Evolutionary conservation across 106 monocot species (phyloP).

Genomic region (Dactylorhiza incarnata): DNA sequence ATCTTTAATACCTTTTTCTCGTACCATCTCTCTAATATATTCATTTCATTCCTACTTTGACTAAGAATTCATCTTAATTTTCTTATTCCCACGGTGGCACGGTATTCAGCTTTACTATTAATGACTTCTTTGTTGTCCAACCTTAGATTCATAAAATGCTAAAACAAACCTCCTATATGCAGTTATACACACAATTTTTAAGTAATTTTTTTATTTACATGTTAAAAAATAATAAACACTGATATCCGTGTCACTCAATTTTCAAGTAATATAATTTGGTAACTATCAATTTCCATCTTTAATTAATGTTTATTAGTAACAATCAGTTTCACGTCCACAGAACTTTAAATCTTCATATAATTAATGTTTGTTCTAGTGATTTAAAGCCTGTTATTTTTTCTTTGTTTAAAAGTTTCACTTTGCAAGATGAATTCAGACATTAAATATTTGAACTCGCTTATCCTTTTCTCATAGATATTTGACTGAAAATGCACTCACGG

Average conservation of each 20-base stretch:
- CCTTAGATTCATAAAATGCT: background rate
- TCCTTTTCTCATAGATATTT: slow-evolving; percentile 41
- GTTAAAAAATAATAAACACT: no score
- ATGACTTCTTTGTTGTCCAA: background rate
- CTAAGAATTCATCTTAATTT: background rate
- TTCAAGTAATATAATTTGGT: no score
- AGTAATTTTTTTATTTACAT: no score
- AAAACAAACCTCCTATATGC: no score
- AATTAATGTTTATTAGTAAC: background rate
- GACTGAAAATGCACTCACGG: slow-evolving; percentile 59
- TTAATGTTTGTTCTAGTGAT: background rate
- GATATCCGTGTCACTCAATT: no score
- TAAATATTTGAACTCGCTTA: slow-evolving; percentile 1
- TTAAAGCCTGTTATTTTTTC: background rate
- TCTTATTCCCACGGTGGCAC: background rate
- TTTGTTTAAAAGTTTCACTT: background rate
- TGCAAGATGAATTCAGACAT: background rate
- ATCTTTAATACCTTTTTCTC: background rate
- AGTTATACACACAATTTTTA: no score
- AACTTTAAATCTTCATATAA: background rate
- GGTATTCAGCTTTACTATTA: background rate
- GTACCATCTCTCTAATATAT: no score
- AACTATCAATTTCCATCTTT: background rate
- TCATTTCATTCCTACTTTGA: background rate
- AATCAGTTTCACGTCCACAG: background rate